Evolutionary conservation across 2,329 filamentous ascomycete genomes (phyloP).

Genomic region (Lachnellula occidentalis): DNA sequence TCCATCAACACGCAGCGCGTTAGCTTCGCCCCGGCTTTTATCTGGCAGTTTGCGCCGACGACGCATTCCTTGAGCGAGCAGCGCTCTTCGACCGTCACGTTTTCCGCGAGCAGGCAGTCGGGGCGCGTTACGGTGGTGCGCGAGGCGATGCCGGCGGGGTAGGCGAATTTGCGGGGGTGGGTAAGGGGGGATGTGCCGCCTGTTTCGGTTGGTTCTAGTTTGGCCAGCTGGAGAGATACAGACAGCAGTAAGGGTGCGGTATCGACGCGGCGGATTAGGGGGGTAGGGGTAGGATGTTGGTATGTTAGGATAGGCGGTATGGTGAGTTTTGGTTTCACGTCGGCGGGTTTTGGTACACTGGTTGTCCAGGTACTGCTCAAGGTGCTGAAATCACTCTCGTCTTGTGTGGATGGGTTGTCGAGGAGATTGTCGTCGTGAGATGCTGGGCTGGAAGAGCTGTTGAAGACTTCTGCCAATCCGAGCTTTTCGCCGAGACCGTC

Average conservation of each 20-base stretch:
- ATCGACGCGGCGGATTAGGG: constrained; percentile 82
- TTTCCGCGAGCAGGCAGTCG: constrained; percentile 81
- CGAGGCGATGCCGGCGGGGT: constrained; percentile 74
- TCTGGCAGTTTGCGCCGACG: constrained; percentile 80
- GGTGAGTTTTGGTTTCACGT: constrained; percentile 32
- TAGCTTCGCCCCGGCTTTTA: constrained; percentile 78
- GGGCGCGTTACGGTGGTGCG: constrained; percentile 76
- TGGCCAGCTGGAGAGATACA: constrained; percentile 80
- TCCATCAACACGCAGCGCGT: constrained; percentile 92
- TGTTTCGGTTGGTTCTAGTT: constrained; percentile 67
- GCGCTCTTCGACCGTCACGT: constrained; percentile 84
- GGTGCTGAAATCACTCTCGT: constrained; percentile 25
- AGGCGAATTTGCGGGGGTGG: constrained; percentile 73
- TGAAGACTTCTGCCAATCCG: constrained; percentile 61
- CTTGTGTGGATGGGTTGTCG: constrained; percentile 24
- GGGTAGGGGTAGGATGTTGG: constrained; percentile 58
- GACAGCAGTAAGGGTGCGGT: constrained; percentile 75
- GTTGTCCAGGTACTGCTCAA: constrained; percentile 31
- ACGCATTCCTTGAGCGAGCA: constrained; percentile 89
- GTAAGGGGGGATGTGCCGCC: constrained; percentile 67
- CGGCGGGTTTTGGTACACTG: constrained; percentile 12
- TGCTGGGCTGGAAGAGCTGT: constrained; percentile 35
- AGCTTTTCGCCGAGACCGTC: constrained; percentile 73
- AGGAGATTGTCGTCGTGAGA: constrained; percentile 33
- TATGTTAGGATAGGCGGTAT: constrained; percentile 78